Evolutionary conservation across 768 basidiomycete species (phyloP).

Genomic region (Tylopilus sp.): DNA sequence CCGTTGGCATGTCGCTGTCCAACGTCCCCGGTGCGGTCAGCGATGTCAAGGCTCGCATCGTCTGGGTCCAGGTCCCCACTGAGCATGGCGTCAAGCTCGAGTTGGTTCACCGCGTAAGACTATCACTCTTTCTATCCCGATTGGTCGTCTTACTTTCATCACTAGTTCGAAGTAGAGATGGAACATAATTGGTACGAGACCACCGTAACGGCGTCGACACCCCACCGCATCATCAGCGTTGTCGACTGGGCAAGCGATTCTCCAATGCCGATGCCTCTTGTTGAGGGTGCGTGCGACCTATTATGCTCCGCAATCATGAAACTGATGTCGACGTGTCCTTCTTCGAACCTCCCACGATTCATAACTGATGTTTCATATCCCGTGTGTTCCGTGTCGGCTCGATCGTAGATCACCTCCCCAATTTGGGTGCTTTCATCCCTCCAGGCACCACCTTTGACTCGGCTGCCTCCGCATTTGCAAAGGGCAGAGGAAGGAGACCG

Average conservation of each 20-base stretch:
- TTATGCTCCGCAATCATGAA: not conserved
- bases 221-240: slow-evolving; percentile 80
- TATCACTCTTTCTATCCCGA: no score
- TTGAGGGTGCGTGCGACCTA: slow-evolving; percentile 14
- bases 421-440: slow-evolving; percentile 25
- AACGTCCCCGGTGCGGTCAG: slow-evolving; percentile 71
- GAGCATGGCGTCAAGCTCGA: slow-evolving; percentile 59
- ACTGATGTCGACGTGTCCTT: slow-evolving; percentile 7
- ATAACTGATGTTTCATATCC: not conserved
- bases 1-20: slow-evolving; percentile 31
- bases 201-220: slow-evolving; percentile 67
- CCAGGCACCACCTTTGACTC: slow-evolving; percentile 19
- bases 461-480: slow-evolving; percentile 1
- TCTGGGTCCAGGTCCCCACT: slow-evolving; percentile 78
- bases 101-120: slow-evolving; percentile 55
- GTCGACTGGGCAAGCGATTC: slow-evolving; percentile 95
- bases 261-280: slow-evolving; percentile 34
- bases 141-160: not conserved
- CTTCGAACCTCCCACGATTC: not conserved
- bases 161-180: slow-evolving; percentile 88
- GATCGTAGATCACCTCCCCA: slow-evolving; percentile 21
- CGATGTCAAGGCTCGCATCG: slow-evolving; percentile 77
- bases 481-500: slow-evolving; percentile 10
- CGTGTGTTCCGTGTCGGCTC: not conserved
- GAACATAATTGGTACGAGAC: slow-evolving; percentile 96